Percentiles rank a stretch among this genome's conserved stretches.
phyloP scores from a whole-genome alignment of 2,329 filamentous ascomycete genomes.

The Tolypocladium endophyticum region DNA sequence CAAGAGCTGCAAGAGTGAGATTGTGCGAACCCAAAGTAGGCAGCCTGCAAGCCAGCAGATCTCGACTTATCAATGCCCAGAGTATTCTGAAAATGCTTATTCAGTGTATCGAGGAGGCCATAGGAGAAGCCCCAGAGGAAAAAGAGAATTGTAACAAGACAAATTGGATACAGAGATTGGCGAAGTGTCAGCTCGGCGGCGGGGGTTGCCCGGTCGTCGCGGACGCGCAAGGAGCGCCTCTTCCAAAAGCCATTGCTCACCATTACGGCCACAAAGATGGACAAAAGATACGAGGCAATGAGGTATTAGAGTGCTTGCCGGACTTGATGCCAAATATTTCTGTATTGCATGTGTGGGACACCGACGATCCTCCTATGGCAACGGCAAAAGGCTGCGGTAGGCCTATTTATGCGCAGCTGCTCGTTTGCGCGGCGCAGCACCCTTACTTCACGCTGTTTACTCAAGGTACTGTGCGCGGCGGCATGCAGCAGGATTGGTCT shows the following conservation, averaged over 20 bases:
- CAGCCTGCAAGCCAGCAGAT: slow-evolving; percentile 36
- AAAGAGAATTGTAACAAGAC: slow-evolving; percentile 38
- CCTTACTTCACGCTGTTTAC: neutral
- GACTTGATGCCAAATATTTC: neutral
- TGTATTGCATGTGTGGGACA: neutral
- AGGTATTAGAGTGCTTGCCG: neutral
- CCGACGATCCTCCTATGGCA: neutral
- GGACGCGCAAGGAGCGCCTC: slow-evolving; percentile 32
- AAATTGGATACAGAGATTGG: slow-evolving; percentile 56
- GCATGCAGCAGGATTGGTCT: neutral
- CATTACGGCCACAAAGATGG: slow-evolving; percentile 15
- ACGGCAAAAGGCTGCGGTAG: neutral
- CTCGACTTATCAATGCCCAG: slow-evolving; percentile 33
- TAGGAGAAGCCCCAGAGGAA: slow-evolving; percentile 38
- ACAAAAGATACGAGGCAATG: neutral
- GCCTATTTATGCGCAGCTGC: neutral
- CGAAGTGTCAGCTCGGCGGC: slow-evolving; percentile 50
- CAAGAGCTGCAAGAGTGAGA: slow-evolving; percentile 8
- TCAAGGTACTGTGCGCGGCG: too few species aligned
- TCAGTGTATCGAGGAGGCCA: slow-evolving; percentile 36
- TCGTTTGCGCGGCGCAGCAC: neutral
- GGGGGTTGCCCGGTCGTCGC: slow-evolving; percentile 27
- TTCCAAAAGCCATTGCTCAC: slow-evolving; percentile 32
- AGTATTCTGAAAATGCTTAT: slow-evolving; percentile 36
- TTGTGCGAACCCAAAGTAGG: slow-evolving; percentile 41